Conservation (phyloP, 768 basidiomycete species). For the Russula sp. region DNA sequence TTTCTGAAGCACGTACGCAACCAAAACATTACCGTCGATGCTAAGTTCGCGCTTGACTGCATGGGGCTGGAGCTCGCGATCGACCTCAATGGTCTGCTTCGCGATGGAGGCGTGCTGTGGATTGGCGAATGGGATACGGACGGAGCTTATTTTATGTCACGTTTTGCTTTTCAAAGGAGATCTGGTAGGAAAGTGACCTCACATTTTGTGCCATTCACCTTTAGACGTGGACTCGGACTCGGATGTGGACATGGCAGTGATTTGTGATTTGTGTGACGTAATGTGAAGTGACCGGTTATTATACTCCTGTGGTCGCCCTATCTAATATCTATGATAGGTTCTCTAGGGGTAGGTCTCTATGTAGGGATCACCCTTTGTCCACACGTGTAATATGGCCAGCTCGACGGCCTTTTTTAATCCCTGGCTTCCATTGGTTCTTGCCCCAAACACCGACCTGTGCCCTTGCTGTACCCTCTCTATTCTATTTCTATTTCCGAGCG, state of each 20-base stretch:
- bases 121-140: slow-evolving; percentile 75
- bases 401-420: background rate
- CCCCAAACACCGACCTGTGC: background rate
- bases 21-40: slow-evolving; percentile 60
- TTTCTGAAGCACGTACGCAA: slow-evolving; percentile 54
- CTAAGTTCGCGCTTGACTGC: slow-evolving; percentile 69
- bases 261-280: background rate
- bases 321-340: no score
- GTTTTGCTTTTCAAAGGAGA: background rate
- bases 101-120: slow-evolving; percentile 73
- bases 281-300: no score
- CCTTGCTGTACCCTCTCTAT: background rate
- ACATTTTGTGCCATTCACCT: slow-evolving; percentile 51
- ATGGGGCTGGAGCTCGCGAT: slow-evolving; percentile 74
- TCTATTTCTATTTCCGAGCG: background rate
- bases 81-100: slow-evolving; percentile 80
- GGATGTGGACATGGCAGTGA: background rate
- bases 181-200: slow-evolving; percentile 25
- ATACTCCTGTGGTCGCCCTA: no score
- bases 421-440: background rate
- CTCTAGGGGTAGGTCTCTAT: background rate
- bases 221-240: slow-evolving; percentile 24
- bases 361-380: background rate
- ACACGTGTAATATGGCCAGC: background rate
- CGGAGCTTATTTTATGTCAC: slow-evolving; percentile 26